Percentiles rank a stretch among this genome's conserved stretches.
Conservation (phyloP, 225 moss, liverwort and hornwort genomes). For the Physcomitrium patens region DNA sequence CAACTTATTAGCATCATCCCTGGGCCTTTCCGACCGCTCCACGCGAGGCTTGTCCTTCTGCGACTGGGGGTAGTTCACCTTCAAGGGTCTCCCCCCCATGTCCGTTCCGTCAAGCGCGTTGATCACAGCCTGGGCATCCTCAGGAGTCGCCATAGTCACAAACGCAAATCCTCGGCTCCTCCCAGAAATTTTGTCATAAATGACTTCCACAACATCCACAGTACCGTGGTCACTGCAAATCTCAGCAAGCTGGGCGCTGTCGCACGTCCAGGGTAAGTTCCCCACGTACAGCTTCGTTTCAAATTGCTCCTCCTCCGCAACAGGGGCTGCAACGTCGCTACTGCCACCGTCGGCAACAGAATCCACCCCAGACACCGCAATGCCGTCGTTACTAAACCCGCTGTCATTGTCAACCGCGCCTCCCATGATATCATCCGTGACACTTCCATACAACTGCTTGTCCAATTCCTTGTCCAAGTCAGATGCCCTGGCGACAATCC, state of each 20-base stretch:
- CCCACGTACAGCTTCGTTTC: constrained; percentile 32
- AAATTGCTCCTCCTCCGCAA: background rate
- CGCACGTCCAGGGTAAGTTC: constrained; percentile 33
- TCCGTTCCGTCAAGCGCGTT: constrained; percentile 56
- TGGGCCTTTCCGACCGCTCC: constrained; percentile 20
- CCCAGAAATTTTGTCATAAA: constrained; percentile 60
- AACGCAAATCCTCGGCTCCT: constrained; percentile 72
- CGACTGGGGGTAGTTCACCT: constrained; percentile 57
- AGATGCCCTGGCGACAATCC: constrained; percentile 25
- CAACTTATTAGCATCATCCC: constrained; percentile 47
- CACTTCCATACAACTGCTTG: too few relatives aligned
- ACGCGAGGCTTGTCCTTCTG: constrained; percentile 22
- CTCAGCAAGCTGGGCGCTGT: constrained; percentile 32
- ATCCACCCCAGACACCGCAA: too few relatives aligned
- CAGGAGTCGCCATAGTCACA: constrained; percentile 60
- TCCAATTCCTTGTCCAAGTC: constrained; percentile 18
- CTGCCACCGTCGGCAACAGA: background rate
- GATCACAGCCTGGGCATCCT: constrained; percentile 55
- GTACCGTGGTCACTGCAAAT: constrained; percentile 25
- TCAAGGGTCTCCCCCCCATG: constrained; percentile 49
- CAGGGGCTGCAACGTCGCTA: background rate
- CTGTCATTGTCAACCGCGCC: too few relatives aligned
- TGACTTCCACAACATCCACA: constrained; percentile 46
- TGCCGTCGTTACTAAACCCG: too few relatives aligned
- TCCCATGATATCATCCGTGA: too few relatives aligned